Evolutionary conservation across 1,139 yeast species (phyloP), one percentile per base, ranked within the genome.

Genomic region (Schwanniomyces etchellsii): DNA sequence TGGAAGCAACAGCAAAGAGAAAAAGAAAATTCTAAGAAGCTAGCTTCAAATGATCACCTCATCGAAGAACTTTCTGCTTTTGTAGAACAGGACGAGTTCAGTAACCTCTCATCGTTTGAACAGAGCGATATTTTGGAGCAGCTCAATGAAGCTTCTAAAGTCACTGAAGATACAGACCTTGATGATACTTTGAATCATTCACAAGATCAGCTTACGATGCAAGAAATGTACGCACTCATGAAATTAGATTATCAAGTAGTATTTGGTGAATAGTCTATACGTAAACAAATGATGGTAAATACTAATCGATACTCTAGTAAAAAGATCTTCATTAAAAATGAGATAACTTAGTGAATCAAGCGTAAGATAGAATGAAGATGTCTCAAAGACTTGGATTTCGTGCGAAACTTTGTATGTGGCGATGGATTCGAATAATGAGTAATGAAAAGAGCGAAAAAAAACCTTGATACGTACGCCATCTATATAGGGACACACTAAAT

Each of bases 201-300:
- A 14, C 33, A 27, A 14, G 34, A 29, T 17, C 43, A 42, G 16
- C 33, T 44, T 14, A 37, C 40, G 3, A 44, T 47, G 45, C 28
- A 29, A 20, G 45, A 43, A 22, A 25, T 47, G 25, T 47, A 43
- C 32, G 25, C 26, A 14, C 35, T 36, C 15, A 35, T 47, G 17
- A 35, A 37, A n/a, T 24, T 43, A 14, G 44, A 47, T 34, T 42
- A 42, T 34, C 28, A 30, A 6, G 33, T 45, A 31, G 46, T 46
- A 14, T 45, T 25, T 31, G 36, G 26, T 12, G 27, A 6, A 13
- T n/a, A n/a, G n/a, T n/a, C n/a, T n/a, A n/a, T n/a, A n/a, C n/a
- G n/a, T n/a, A n/a, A n/a, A n/a, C n/a, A n/a, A n/a, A n/a, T n/a
- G n/a, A n/a, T n/a, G n/a, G n/a, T n/a, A 23, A 15, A 9, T 18